Percentiles rank a stretch among this genome's conserved stretches.
Evolutionary conservation across 129 eudicot species (phyloP).

Genomic region (Chrysanthemum lavandulifolium): DNA sequence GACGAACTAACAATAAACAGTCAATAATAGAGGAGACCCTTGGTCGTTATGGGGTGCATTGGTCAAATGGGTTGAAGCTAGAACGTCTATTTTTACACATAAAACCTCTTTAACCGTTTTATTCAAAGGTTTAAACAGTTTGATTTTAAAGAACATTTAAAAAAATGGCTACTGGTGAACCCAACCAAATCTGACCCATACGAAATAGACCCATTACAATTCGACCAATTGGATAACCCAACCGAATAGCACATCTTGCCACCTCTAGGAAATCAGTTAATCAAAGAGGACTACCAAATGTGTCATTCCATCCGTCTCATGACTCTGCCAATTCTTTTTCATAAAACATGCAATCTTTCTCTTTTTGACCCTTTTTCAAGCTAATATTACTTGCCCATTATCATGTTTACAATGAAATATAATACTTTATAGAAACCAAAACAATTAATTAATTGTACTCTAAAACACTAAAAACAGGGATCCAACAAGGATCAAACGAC

Average conservation of each 20-base stretch:
- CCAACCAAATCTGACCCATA: background rate
- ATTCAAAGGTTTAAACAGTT: background rate
- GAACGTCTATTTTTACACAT: background rate
- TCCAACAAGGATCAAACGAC: background rate
- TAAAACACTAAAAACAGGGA: conserved; percentile 1
- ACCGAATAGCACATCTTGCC: background rate
- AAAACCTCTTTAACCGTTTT: background rate
- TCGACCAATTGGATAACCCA: background rate
- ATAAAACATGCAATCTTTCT: background rate
- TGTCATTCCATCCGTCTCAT: background rate
- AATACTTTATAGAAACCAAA: background rate
- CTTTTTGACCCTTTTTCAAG: background rate
- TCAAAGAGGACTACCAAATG: background rate
- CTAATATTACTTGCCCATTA: conserved; percentile 4
- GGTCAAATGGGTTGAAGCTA: background rate
- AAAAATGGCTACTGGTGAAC: background rate
- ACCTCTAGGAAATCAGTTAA: background rate
- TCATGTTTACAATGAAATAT: background rate
- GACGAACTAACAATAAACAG: background rate
- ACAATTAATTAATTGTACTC: background rate
- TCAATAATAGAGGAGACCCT: no score
- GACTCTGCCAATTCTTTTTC: background rate
- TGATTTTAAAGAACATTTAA: background rate
- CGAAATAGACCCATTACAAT: background rate
- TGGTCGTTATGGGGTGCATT: background rate